These are phyloP conservation scores for Silene coronaria DNA, from an alignment of 179 eudicot species.

Conservation along the genomic window DNA sequence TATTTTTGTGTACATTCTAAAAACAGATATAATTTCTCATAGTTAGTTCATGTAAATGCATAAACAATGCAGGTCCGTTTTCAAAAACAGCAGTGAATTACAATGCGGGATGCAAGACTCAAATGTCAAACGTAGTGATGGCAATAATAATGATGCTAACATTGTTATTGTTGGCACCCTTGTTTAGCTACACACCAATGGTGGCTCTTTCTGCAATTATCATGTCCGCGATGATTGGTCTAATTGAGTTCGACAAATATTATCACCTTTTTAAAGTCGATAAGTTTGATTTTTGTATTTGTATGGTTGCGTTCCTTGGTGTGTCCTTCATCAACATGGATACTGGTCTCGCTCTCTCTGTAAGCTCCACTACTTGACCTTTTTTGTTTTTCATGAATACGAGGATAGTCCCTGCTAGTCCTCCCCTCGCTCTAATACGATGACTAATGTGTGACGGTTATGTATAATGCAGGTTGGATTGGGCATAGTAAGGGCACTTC, in stretches of 20 bases:
- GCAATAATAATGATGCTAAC: conserved; percentile 63
- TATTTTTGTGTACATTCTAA: too few relatives aligned
- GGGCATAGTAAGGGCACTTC: conserved; percentile 9
- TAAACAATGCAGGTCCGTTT: conserved; percentile 62
- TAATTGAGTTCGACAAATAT: conserved; percentile 57
- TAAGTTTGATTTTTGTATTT: conserved; percentile 75
- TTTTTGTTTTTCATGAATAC: background rate
- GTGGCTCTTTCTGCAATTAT: conserved; percentile 91
- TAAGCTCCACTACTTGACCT: conserved; percentile 22
- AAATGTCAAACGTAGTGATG: conserved; percentile 76
- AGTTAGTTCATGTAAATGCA: background rate
- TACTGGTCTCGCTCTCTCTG: conserved; percentile 71
- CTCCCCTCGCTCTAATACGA: too few relatives aligned
- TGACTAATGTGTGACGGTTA: too few relatives aligned
- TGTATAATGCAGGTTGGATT: conserved; percentile 6
- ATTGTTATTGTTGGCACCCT: conserved; percentile 66
- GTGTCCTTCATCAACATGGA: conserved; percentile 90
- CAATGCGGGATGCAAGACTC: conserved; percentile 72
- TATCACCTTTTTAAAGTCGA: conserved; percentile 65
- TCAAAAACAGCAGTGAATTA: conserved; percentile 85
- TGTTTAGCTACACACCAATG: conserved; percentile 78
- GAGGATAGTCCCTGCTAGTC: too few relatives aligned
- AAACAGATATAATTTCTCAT: background rate
- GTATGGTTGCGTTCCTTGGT: conserved; percentile 74
- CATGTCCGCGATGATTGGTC: conserved; percentile 83